Base-by-base conservation (phyloP, 2,329 filamentous ascomycete species). In the Cladosporium phlei region DNA sequence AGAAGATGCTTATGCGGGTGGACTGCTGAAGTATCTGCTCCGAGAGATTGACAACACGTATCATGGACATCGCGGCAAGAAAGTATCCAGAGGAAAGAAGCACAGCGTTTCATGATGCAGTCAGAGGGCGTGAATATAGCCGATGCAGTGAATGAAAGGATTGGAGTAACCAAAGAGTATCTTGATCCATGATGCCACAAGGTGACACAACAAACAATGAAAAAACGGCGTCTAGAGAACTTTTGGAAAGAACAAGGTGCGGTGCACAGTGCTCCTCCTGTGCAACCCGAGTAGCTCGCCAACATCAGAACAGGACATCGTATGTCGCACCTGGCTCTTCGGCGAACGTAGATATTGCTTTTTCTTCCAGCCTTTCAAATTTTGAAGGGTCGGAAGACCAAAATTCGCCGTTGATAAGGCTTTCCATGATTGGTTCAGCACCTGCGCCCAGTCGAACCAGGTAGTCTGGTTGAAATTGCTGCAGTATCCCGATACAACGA, bases 41-140 rank as follows among this genome's bases (percentile, higher is more conserved):
- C 43, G 43, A 12, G 33, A 46, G 34, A 46, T 46, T 22, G 14
- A 46, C 33, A 46, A 46, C 21, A 22, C 25, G 33, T 46, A 46
- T 20, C 14, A 25, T 32, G 33, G 32, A 20, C 16, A 16, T 11
- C 33, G 33, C 12, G 33, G 33, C 4, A 35, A 35, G 28, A 29
- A 29, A 14, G 5, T 29, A 29, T 29, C 28, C 16, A 11, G 28
- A 29, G 28, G 28, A 29, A 29, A 29, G 28, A 29, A 29, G 28
- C 28, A 14, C 16, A 14, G 8, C 28, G 16, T 29, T 29, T 29
- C 28, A 4, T 29, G 28, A 14, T 11, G 28, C 28, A 14, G 11
- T 29, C 12, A 29, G 28, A 7, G 28, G 16, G 28, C 28, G 28
- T 7, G 16, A 29, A n/a, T n/a, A n/a, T n/a, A n/a, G n/a, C n/a